Evolutionary conservation across 257 asterid species (phyloP).

Genomic region (Capsicum pubescens): DNA sequence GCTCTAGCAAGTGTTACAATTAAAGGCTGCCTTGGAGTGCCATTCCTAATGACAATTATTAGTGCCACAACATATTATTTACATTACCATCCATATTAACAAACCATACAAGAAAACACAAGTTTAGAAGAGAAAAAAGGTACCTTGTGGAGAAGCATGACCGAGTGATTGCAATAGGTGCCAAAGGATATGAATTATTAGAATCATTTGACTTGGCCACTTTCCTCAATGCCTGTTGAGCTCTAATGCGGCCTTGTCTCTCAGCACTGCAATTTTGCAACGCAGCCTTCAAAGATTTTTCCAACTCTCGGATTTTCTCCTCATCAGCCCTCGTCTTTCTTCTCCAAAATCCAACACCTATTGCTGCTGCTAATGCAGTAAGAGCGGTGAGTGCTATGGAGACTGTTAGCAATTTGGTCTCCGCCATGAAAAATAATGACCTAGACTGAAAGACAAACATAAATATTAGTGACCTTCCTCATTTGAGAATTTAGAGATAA

Average conservation of each 20-base stretch:
- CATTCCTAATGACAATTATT: slow-evolving; percentile 43
- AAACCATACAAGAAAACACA: not conserved
- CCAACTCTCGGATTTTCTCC: slow-evolving; percentile 60
- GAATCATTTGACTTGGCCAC: slow-evolving; percentile 46
- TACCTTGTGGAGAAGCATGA: slow-evolving; percentile 96
- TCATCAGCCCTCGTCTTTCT: slow-evolving; percentile 49
- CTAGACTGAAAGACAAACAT: not conserved
- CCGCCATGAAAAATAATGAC: slow-evolving; percentile 33
- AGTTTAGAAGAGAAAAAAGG: slow-evolving; percentile 10
- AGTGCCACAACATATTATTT: not conserved
- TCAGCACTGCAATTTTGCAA: slow-evolving; percentile 75
- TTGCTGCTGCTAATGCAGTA: slow-evolving; percentile 49
- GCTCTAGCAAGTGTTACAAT: slow-evolving; percentile 96
- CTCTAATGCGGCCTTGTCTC: slow-evolving; percentile 92
- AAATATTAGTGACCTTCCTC: not conserved
- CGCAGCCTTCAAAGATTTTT: slow-evolving; percentile 61
- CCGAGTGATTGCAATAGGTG: slow-evolving; percentile 71
- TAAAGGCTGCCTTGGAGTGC: slow-evolving; percentile 98
- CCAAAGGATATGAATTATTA: slow-evolving; percentile 74
- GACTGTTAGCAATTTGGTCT: slow-evolving; percentile 44
- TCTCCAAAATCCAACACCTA: slow-evolving; percentile 48
- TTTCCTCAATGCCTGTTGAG: slow-evolving; percentile 85
- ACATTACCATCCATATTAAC: slow-evolving; percentile 1
- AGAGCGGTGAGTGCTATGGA: slow-evolving; percentile 44
- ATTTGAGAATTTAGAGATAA: not conserved